phyloP scores from a whole-genome alignment of 208 protist species.

The Polymyxa betae region DNA sequence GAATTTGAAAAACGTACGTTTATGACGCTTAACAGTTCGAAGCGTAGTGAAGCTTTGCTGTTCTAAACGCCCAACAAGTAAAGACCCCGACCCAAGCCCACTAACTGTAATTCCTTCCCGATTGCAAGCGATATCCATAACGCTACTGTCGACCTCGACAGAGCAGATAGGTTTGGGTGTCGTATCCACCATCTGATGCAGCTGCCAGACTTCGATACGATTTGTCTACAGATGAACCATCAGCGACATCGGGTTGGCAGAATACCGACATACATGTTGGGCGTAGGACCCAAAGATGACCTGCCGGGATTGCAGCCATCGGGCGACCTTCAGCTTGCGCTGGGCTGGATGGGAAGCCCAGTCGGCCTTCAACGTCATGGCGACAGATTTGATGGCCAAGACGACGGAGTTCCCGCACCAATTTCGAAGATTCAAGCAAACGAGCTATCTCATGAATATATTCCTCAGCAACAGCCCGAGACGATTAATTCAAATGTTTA shows the following conservation, averaged over 20 bases:
- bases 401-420: too few relatives aligned
- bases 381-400: too few relatives aligned
- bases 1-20: too few relatives aligned
- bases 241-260: neutral
- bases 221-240: conserved; percentile 21
- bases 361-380: neutral
- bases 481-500: too few relatives aligned
- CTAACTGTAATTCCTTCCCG: neutral
- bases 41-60: too few relatives aligned
- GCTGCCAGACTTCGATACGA: neutral
- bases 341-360: neutral
- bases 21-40: too few relatives aligned
- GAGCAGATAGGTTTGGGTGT: neutral
- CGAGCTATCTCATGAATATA: too few relatives aligned
- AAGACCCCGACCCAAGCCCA: neutral
- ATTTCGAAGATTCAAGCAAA: too few relatives aligned
- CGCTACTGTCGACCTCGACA: neutral
- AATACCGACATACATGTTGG: neutral
- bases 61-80: conserved; percentile 27
- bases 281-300: conserved; percentile 24
- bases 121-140: neutral
- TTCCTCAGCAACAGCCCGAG: too few relatives aligned
- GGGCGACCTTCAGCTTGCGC: conserved; percentile 9
- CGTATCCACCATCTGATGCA: neutral
- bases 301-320: conserved; percentile 12